Evolutionary conservation across 2,329 filamentous ascomycete species (phyloP).

Genomic region (Diplodia sapinea): DNA sequence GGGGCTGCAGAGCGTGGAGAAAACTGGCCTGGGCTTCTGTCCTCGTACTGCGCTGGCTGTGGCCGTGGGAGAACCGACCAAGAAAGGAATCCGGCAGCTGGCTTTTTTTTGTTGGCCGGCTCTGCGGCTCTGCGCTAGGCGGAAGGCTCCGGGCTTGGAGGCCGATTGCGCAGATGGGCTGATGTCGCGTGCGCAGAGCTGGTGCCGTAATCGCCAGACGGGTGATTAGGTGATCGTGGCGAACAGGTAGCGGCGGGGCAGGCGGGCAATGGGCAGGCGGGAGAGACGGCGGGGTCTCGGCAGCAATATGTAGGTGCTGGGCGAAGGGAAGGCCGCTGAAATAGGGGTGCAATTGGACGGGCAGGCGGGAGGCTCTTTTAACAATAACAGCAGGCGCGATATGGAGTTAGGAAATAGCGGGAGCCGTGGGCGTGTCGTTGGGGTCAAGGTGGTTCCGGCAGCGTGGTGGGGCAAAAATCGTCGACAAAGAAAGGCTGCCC

Average conservation of each 20-base stretch:
- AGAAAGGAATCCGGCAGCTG: not conserved
- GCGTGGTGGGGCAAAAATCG: slow-evolving; percentile 22
- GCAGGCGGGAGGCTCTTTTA: slow-evolving; percentile 16
- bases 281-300: slow-evolving; percentile 1
- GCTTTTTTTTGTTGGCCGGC: not conserved
- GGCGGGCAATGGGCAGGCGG: not conserved
- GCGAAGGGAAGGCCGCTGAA: not conserved
- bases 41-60: not conserved
- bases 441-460: not conserved
- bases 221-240: slow-evolving; percentile 15
- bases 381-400: slow-evolving; percentile 6
- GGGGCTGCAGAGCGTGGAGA: not conserved
- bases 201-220: slow-evolving; percentile 11
- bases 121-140: slow-evolving; percentile 23
- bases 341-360: not conserved
- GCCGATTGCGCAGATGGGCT: slow-evolving; percentile 4
- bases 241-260: not conserved
- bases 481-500: slow-evolving; percentile 3
- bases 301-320: not conserved
- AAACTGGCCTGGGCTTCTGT: not conserved
- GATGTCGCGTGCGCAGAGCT: slow-evolving; percentile 14
- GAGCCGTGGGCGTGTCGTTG: slow-evolving; percentile 1
- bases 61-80: not conserved
- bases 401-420: slow-evolving; percentile 24
- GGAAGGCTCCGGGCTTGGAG: slow-evolving; percentile 4